Evolutionary conservation across 805 yeast genomes (phyloP).

Genomic region (Wickerhamiella brachini): DNA sequence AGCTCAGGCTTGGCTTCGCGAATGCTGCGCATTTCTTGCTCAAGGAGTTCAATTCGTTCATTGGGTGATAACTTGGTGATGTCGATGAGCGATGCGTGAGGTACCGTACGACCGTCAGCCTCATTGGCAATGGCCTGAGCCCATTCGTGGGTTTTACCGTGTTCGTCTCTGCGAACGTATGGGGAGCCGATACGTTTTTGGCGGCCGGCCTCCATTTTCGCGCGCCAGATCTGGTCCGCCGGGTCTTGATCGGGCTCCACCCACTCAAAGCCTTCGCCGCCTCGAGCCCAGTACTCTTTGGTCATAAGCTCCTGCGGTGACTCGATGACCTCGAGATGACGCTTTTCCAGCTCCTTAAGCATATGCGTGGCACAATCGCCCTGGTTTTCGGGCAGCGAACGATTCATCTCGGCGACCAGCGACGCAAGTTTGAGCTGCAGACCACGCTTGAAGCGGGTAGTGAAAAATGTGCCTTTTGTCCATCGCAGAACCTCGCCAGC

Average conservation of each 20-base stretch:
- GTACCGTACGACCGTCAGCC: conserved; percentile 11
- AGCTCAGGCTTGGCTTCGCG: neutral
- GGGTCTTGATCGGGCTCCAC: conserved; percentile 86
- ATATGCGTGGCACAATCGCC: conserved; percentile 27
- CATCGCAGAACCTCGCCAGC: conserved; percentile 47
- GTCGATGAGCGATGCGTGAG: conserved; percentile 25
- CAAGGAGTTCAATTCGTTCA: conserved; percentile 5
- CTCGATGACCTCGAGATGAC: conserved; percentile 29
- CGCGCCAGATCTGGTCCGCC: conserved; percentile 36
- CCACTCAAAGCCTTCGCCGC: conserved; percentile 83
- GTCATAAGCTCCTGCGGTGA: conserved; percentile 53
- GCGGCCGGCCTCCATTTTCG: conserved; percentile 18
- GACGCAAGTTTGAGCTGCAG: conserved; percentile 58
- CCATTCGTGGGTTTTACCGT: conserved; percentile 18
- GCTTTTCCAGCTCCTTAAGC: conserved; percentile 21
- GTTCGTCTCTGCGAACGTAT: conserved; percentile 13
- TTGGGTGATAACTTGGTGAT: conserved; percentile 12
- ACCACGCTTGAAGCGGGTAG: conserved; percentile 49
- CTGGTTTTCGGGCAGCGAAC: conserved; percentile 29
- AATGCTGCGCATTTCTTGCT: conserved; percentile 3
- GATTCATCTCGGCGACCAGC: conserved; percentile 51
- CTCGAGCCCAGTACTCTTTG: conserved; percentile 77
- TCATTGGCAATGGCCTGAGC: conserved; percentile 16
- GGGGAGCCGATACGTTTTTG: conserved; percentile 15
- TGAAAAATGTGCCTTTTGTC: conserved; percentile 50